These are phyloP conservation scores for Stachybotrys chartarum DNA, from an alignment of 2,329 filamentous ascomycete genomes.

Conservation along the genomic window DNA sequence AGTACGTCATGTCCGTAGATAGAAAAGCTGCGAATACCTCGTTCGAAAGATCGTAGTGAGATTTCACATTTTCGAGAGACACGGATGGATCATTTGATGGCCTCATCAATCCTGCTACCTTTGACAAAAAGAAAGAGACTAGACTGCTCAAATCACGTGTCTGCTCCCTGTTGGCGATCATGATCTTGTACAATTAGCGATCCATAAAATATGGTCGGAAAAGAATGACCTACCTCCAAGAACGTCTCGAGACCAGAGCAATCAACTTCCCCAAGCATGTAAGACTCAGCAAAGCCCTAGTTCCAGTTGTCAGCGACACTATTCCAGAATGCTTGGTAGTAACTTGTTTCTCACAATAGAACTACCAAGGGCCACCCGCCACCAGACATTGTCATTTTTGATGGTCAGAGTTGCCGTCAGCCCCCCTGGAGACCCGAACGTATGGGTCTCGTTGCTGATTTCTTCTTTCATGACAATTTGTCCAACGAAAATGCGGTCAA, in stretches of 20 bases:
- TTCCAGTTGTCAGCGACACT: not conserved
- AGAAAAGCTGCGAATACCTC: slow-evolving; percentile 70
- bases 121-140: slow-evolving; percentile 50
- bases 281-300: slow-evolving; percentile 62
- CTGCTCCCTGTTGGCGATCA: slow-evolving; percentile 60
- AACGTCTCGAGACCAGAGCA: slow-evolving; percentile 61
- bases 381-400: slow-evolving; percentile 1
- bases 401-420: not conserved
- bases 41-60: slow-evolving; percentile 72
- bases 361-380: not conserved
- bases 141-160: slow-evolving; percentile 58
- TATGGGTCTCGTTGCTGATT: not conserved
- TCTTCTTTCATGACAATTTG: not conserved
- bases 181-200: slow-evolving; percentile 40
- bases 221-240: slow-evolving; percentile 47
- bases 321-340: too few species aligned
- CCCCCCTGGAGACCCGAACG: not conserved
- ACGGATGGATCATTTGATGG: slow-evolving; percentile 51
- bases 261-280: slow-evolving; percentile 65
- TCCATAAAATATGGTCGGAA: not conserved
- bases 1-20: slow-evolving; percentile 71
- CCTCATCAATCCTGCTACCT: slow-evolving; percentile 50
- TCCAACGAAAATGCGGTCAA: not conserved
- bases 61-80: slow-evolving; percentile 58
- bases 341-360: not conserved